Evolutionary conservation across 1,139 yeast species (phyloP).

Genomic region (Eremothecium coryli): DNA sequence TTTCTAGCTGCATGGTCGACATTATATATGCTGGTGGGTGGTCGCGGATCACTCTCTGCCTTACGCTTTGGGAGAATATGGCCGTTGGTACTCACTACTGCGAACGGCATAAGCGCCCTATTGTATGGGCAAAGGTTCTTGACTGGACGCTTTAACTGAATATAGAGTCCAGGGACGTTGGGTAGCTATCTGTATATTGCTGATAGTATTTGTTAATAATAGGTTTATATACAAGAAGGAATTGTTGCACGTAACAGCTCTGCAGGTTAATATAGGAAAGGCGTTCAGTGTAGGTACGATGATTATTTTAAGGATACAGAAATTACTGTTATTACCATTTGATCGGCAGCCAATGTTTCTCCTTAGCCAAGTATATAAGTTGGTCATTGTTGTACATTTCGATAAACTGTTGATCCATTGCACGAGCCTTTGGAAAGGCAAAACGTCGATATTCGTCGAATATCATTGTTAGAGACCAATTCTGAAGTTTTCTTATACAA

Average conservation of each 20-base stretch:
- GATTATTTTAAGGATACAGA: no score
- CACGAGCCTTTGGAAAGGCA: constrained; percentile 91
- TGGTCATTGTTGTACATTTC: constrained; percentile 71
- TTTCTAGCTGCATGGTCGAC: constrained; percentile 83
- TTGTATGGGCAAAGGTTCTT: constrained; percentile 66
- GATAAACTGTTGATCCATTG: constrained; percentile 90
- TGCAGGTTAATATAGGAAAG: no score
- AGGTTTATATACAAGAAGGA: no score
- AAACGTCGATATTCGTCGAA: constrained; percentile 91
- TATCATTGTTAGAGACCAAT: constrained; percentile 88
- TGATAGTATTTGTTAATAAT: no score
- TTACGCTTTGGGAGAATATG: constrained; percentile 38
- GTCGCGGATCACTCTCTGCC: constrained; percentile 47
- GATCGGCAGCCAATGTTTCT: constrained; percentile 55
- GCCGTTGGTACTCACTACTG: constrained; percentile 52
- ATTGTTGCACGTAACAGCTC: no score
- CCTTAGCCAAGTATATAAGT: constrained; percentile 44
- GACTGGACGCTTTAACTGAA: constrained; percentile 21
- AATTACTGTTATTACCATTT: constrained; percentile 40
- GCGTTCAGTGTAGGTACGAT: no score
- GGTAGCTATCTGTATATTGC: no score
- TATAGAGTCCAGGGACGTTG: no score
- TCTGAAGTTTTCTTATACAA: constrained; percentile 74
- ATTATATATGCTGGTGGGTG: constrained; percentile 67
- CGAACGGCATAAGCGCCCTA: constrained; percentile 55